phyloP scores from a whole-genome alignment of 2,329 filamentous ascomycete species.

The Tolypocladium guangdongense region DNA sequence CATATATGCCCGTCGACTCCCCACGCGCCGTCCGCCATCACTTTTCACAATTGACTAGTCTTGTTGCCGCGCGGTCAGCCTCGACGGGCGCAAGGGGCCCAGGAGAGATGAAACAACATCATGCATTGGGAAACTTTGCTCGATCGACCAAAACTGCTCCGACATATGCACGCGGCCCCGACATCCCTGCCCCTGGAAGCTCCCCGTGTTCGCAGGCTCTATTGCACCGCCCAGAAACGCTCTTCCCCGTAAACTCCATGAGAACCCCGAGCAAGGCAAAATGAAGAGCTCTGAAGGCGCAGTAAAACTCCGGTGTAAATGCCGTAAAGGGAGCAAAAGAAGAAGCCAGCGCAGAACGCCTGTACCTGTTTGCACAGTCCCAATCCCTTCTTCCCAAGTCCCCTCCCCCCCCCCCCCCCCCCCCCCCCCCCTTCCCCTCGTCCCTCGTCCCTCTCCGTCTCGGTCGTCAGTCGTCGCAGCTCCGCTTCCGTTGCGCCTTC shows the following conservation, averaged over 20 bases:
- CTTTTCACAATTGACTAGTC: background rate
- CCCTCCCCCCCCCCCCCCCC: background rate
- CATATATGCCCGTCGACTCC: background rate
- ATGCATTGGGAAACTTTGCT: background rate
- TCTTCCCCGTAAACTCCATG: background rate
- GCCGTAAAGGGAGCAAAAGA: background rate
- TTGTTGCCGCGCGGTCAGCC: background rate
- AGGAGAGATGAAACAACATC: background rate
- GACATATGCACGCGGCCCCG: background rate
- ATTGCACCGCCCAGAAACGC: background rate
- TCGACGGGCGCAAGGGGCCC: background rate
- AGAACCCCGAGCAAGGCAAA: background rate
- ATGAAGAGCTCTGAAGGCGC: background rate
- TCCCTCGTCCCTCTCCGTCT: background rate
- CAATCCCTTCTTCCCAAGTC: background rate
- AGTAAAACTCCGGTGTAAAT: background rate
- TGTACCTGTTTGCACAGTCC: slow-evolving; percentile 6
- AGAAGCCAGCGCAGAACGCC: slow-evolving; percentile 2
- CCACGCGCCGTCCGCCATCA: background rate
- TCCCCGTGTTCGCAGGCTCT: background rate
- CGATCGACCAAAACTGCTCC: background rate
- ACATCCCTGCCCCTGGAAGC: background rate
- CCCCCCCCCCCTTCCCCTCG: background rate
- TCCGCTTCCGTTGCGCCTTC: background rate
- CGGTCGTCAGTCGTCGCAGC: background rate